These are phyloP conservation scores for Hymenoscyphus albidus DNA, from an alignment of 2,329 filamentous ascomycete species.

Conservation along the genomic window DNA sequence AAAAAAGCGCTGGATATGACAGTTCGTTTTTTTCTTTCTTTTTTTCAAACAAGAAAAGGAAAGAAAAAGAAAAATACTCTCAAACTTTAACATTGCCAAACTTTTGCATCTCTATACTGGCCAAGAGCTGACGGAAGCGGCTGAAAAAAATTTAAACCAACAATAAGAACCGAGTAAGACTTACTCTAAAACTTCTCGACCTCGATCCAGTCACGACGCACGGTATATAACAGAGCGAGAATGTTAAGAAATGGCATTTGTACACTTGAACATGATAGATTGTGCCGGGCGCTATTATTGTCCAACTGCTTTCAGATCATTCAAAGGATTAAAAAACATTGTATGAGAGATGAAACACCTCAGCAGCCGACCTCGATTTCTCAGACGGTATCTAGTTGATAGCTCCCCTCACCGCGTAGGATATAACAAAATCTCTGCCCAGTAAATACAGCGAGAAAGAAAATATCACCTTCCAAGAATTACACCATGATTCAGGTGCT, in stretches of 20 bases:
- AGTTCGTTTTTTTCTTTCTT: neutral
- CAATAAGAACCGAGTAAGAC: neutral
- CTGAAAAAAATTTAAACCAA: neutral
- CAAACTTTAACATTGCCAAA: neutral
- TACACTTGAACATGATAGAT: neutral
- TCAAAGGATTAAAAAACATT: neutral
- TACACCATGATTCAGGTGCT: neutral
- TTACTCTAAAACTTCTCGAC: neutral
- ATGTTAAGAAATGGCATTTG: neutral
- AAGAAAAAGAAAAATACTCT: neutral
- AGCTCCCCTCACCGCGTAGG: no score
- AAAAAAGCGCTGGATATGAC: neutral
- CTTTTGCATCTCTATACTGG: neutral
- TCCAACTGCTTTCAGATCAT: no score
- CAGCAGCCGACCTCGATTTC: no score
- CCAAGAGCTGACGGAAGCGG: neutral
- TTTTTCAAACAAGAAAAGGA: no score
- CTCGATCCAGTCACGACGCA: neutral
- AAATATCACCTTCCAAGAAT: neutral
- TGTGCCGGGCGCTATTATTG: neutral
- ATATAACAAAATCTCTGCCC: no score
- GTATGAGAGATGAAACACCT: neutral
- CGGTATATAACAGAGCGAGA: neutral
- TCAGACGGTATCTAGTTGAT: no score
- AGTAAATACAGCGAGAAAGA: no score